phyloP scores from a whole-genome alignment of 2,329 filamentous ascomycete species.

The Uncinocarpus reesii region DNA sequence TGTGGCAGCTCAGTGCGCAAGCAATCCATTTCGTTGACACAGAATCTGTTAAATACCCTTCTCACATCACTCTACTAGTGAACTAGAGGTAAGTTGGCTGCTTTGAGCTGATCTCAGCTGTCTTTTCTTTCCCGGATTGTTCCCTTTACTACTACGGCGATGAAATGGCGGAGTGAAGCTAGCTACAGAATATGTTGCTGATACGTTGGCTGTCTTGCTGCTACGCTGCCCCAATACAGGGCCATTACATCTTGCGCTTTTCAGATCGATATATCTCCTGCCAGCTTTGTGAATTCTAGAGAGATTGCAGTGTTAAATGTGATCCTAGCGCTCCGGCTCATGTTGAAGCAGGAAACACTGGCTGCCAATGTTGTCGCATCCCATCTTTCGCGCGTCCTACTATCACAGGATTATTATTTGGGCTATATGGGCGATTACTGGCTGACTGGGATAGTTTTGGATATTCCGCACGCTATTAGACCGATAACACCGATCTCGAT shows the following conservation, averaged over 20 bases:
- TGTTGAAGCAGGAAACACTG: too few species aligned
- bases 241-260: too few species aligned
- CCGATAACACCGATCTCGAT: background rate
- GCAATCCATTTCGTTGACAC: too few species aligned
- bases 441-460: conserved; percentile 2
- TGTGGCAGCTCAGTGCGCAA: too few species aligned
- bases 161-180: background rate
- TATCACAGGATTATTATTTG: background rate
- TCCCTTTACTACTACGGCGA: background rate
- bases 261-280: too few species aligned
- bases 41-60: too few species aligned
- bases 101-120: background rate
- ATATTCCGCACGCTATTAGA: background rate
- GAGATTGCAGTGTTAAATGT: too few species aligned
- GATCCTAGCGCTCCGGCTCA: too few species aligned
- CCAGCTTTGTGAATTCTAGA: background rate
- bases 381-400: background rate
- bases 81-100: background rate
- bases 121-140: background rate
- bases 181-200: background rate
- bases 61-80: too few species aligned
- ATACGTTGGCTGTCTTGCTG: background rate
- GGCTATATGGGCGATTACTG: too few species aligned
- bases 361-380: background rate
- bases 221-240: too few species aligned